A percentile compares a stretch with the other conserved stretches of the same genome.
phyloP scores from a whole-genome alignment of 192 early-diverging fungal species.

The Anaeromyces robustus region DNA sequence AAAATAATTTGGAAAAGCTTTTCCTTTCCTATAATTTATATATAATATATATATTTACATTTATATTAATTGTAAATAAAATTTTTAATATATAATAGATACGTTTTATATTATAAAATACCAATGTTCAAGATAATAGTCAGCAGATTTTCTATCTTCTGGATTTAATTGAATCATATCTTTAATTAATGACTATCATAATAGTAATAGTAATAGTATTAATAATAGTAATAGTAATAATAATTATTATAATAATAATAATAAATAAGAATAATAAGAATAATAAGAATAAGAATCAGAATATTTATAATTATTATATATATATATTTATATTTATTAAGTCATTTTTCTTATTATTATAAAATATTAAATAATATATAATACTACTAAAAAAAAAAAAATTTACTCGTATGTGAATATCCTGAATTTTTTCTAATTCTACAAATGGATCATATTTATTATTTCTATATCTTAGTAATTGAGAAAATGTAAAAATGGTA shows the following conservation, averaged over 20 bases:
- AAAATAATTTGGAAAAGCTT: slow-evolving; percentile 61
- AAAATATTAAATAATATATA: too few relatives aligned
- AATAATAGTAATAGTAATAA: too few relatives aligned
- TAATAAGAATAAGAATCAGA: too few relatives aligned
- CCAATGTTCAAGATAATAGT: slow-evolving; percentile 63
- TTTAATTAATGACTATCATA: slow-evolving; percentile 42
- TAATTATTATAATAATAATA: too few relatives aligned
- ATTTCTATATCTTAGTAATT: slow-evolving; percentile 73
- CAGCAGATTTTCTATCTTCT: slow-evolving; percentile 49
- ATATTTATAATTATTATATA: too few relatives aligned
- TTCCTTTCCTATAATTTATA: slow-evolving; percentile 37
- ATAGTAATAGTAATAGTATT: too few relatives aligned
- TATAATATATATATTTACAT: not conserved
- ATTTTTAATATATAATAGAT: not conserved
- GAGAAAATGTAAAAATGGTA: slow-evolving; percentile 79
- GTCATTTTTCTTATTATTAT: too few relatives aligned
- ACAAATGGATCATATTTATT: slow-evolving; percentile 55
- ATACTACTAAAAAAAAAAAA: not conserved
- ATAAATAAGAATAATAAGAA: too few relatives aligned
- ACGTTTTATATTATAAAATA: slow-evolving; percentile 8
- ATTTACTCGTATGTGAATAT: slow-evolving; percentile 51
- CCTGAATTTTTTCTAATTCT: slow-evolving; percentile 68
- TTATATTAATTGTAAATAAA: not conserved
- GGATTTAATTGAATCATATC: slow-evolving; percentile 86
- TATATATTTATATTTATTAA: too few relatives aligned